Percentiles rank a stretch among this genome's conserved stretches.
Conservation (phyloP, 78 protist species). For the Cyanophora paradoxa region DNA sequence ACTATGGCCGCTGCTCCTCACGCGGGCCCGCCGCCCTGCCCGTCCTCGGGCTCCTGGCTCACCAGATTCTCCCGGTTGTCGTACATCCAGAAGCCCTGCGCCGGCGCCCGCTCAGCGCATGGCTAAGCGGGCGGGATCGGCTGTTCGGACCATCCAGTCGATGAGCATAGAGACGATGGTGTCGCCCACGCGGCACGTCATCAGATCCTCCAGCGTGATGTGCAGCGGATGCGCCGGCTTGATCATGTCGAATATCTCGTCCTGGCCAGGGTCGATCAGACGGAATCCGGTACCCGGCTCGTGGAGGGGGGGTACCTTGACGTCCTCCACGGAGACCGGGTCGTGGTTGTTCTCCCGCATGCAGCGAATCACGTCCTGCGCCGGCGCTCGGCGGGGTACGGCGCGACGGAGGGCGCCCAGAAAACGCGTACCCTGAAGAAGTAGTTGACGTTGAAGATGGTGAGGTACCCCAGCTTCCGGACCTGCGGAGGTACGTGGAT, state of each 20-base stretch:
- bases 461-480: neutral
- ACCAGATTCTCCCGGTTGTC: conserved; percentile 26
- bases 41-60: neutral
- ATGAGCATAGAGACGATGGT: conserved; percentile 18
- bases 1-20: no score
- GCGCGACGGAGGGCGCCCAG: neutral
- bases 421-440: conserved; percentile 1
- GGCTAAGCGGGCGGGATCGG: no score
- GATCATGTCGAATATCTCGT: conserved; percentile 41
- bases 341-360: neutral
- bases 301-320: no score
- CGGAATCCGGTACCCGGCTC: no score
- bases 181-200: neutral
- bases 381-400: neutral
- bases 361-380: neutral
- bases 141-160: no score
- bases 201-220: conserved; percentile 18
- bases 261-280: no score
- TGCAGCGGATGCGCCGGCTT: conserved; percentile 1
- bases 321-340: neutral
- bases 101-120: no score
- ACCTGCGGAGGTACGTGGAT: no score
- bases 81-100: conserved; percentile 8
- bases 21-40: no score
- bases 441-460: neutral